Evolutionary conservation across 441 rosid genomes (phyloP).

Genomic region (Omphalea diandra): DNA sequence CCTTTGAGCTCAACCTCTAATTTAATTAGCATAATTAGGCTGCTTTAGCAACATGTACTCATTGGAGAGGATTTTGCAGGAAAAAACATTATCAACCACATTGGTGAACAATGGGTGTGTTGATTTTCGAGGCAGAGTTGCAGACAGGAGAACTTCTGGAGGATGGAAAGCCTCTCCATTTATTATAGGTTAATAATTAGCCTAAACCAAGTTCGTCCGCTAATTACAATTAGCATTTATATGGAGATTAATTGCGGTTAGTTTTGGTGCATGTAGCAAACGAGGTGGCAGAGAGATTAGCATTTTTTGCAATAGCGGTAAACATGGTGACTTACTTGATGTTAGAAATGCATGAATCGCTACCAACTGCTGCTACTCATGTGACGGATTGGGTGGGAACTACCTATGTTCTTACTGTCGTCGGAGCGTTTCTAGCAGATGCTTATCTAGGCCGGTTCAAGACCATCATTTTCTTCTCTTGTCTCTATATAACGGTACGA

Average conservation of each 20-base stretch:
- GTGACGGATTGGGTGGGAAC: conserved; percentile 58
- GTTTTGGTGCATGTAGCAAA: conserved; percentile 30
- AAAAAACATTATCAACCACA: conserved; percentile 8
- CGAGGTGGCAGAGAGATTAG: conserved; percentile 62
- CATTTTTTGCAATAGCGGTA: conserved; percentile 55
- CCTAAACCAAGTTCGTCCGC: too few species aligned
- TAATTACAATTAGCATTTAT: background rate
- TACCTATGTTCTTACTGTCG: conserved; percentile 45
- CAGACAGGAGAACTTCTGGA: conserved; percentile 49
- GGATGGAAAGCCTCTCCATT: conserved; percentile 63
- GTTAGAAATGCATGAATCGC: conserved; percentile 38
- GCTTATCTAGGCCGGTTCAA: conserved; percentile 53
- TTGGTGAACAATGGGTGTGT: conserved; percentile 46
- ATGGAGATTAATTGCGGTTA: background rate
- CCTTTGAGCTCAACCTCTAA: too few species aligned
- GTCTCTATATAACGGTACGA: conserved; percentile 41
- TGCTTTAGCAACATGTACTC: too few species aligned
- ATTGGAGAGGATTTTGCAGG: conserved; percentile 23
- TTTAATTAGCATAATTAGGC: too few species aligned
- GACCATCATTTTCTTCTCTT: conserved; percentile 49
- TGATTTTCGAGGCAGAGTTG: conserved; percentile 43
- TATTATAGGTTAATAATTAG: conserved; percentile 37
- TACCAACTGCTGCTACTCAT: conserved; percentile 49
- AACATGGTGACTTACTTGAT: conserved; percentile 52
- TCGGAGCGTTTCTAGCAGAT: conserved; percentile 64